A percentile compares a stretch with the other conserved stretches of the same genome.
Conservation (phyloP, 1,284 basidiomycete species). For the Schizophyllum amplum region DNA sequence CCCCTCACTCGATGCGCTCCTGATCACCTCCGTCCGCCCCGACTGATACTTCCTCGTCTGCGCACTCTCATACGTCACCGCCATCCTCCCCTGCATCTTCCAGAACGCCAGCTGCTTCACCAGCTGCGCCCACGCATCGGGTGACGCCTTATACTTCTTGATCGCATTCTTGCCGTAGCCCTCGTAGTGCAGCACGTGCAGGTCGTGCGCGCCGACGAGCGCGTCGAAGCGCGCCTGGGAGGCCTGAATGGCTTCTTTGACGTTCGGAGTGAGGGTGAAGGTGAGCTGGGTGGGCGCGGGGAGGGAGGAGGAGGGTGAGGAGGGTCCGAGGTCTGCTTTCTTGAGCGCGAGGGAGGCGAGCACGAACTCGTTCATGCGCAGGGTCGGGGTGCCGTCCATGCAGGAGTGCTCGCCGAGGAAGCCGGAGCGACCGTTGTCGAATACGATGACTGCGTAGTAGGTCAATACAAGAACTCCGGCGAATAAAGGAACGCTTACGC, state of each 20-base stretch:
- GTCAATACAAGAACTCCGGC: background rate
- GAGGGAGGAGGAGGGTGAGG: slow-evolving; percentile 32
- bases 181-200: slow-evolving; percentile 84
- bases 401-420: slow-evolving; percentile 89
- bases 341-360: slow-evolving; percentile 72
- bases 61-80: slow-evolving; percentile 88
- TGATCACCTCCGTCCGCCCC: slow-evolving; percentile 93
- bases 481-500: too few relatives aligned
- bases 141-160: slow-evolving; percentile 85
- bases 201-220: slow-evolving; percentile 74
- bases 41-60: slow-evolving; percentile 92
- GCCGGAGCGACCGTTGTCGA: slow-evolving; percentile 88
- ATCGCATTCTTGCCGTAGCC: slow-evolving; percentile 88
- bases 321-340: slow-evolving; percentile 66
- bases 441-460: slow-evolving; percentile 84
- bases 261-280: slow-evolving; percentile 62
- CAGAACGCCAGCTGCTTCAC: slow-evolving; percentile 95
- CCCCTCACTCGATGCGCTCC: slow-evolving; percentile 77
- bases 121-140: slow-evolving; percentile 93
- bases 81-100: slow-evolving; percentile 75
- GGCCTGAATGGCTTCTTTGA: slow-evolving; percentile 44
- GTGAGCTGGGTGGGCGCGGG: slow-evolving; percentile 59
- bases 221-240: slow-evolving; percentile 67
- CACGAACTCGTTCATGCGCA: slow-evolving; percentile 93
- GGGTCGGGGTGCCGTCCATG: slow-evolving; percentile 94